Percentiles rank a stretch among this genome's conserved stretches.
phyloP scores from a whole-genome alignment of 768 basidiomycete genomes.

The Panaeolus cyanescens region DNA sequence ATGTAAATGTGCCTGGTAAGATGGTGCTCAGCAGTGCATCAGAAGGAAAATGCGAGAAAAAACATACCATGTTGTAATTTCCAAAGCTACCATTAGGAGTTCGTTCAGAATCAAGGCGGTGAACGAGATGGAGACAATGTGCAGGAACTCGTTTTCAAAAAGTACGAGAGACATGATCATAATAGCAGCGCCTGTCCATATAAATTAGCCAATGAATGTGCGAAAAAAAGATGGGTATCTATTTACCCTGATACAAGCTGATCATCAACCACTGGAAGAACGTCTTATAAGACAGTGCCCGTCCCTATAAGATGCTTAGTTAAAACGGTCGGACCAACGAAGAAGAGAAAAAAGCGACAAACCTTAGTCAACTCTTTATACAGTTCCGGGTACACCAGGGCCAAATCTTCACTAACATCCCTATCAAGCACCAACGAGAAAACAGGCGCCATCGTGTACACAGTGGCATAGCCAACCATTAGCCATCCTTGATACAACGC shows the following conservation, averaged over 20 bases:
- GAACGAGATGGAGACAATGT: slow-evolving; percentile 98
- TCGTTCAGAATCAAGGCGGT: slow-evolving; percentile 96
- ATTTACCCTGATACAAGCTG: slow-evolving; percentile 91
- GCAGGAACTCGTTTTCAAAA: slow-evolving; percentile 96
- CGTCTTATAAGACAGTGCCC: slow-evolving; percentile 93
- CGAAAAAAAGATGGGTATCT: neutral
- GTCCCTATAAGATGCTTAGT: slow-evolving; percentile 57
- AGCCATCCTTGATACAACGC: slow-evolving; percentile 98
- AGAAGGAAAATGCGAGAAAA: neutral
- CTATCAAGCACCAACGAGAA: slow-evolving; percentile 96
- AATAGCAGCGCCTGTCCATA: slow-evolving; percentile 80
- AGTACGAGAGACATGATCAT: slow-evolving; percentile 97
- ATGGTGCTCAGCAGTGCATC: neutral
- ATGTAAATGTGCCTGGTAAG: slow-evolving; percentile 86
- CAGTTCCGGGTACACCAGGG: slow-evolving; percentile 93
- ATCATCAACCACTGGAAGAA: slow-evolving; percentile 99
- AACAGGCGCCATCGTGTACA: slow-evolving; percentile 98
- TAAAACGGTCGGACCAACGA: neutral
- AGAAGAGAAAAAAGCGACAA: slow-evolving; percentile 16
- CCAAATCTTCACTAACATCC: slow-evolving; percentile 95
- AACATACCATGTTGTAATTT: slow-evolving; percentile 92
- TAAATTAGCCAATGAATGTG: neutral
- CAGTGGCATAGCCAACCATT: slow-evolving; percentile 93
- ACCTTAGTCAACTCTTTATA: slow-evolving; percentile 99
- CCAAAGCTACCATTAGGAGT: slow-evolving; percentile 97